A percentile compares a stretch with the other conserved stretches of the same genome.
Evolutionary conservation across 2,329 filamentous ascomycete species (phyloP).

Genomic region (Xylariaceae sp.): DNA sequence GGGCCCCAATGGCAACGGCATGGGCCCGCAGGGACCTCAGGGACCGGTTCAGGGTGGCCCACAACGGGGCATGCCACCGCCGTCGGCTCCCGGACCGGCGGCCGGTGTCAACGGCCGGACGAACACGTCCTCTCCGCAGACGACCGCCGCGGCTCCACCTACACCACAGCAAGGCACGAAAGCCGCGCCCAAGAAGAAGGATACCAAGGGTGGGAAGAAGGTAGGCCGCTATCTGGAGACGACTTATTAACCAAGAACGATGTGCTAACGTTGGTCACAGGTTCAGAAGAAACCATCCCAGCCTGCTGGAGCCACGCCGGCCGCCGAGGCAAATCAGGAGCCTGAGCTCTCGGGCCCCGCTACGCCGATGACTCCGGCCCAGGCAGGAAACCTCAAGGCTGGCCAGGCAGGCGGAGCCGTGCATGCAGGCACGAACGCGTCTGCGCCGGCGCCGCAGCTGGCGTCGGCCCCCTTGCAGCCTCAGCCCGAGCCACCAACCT

Average conservation of each 20-base stretch:
- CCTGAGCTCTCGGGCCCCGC: slow-evolving; percentile 55
- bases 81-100: slow-evolving; percentile 50
- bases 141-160: slow-evolving; percentile 62
- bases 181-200: slow-evolving; percentile 73
- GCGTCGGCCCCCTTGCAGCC: slow-evolving; percentile 40
- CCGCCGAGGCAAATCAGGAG: slow-evolving; percentile 50
- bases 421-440: slow-evolving; percentile 37
- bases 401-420: slow-evolving; percentile 38
- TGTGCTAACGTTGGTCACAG: slow-evolving; percentile 34
- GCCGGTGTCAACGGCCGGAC: slow-evolving; percentile 43
- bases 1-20: slow-evolving; percentile 38
- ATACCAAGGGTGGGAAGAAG: slow-evolving; percentile 55
- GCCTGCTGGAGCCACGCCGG: slow-evolving; percentile 50
- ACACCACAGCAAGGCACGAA: slow-evolving; percentile 72
- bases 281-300: slow-evolving; percentile 57
- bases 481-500: slow-evolving; percentile 44
- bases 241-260: slow-evolving; percentile 5
- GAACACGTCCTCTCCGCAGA: slow-evolving; percentile 56
- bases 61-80: slow-evolving; percentile 65
- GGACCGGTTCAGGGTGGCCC: slow-evolving; percentile 58
- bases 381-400: slow-evolving; percentile 41
- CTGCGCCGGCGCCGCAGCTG: slow-evolving; percentile 39
- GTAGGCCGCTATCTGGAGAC: slow-evolving; percentile 51
- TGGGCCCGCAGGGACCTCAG: slow-evolving; percentile 38
- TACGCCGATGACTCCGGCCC: slow-evolving; percentile 59